phyloP scores from a whole-genome alignment of 805 yeast species.

The Pichia phayaonensis region DNA sequence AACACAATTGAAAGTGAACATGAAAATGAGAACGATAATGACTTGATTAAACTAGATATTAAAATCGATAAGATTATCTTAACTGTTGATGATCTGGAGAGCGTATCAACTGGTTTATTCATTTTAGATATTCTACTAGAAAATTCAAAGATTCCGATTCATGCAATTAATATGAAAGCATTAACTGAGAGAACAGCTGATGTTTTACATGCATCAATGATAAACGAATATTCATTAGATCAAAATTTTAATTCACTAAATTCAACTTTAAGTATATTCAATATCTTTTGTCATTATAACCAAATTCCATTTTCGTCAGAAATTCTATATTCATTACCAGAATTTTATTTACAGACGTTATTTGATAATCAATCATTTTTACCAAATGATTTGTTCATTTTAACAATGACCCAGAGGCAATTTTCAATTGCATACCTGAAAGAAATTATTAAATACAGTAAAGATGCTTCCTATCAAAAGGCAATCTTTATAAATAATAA shows the following conservation, averaged over 20 bases:
- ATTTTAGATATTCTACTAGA: slow-evolving; percentile 23
- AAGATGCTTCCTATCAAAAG: slow-evolving; percentile 9
- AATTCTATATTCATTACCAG: slow-evolving; percentile 24
- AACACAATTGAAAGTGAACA: slow-evolving; percentile 20
- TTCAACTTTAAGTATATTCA: slow-evolving; percentile 28
- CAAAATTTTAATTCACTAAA: slow-evolving; percentile 28
- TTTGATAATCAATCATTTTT: slow-evolving; percentile 16
- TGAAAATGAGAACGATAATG: background rate
- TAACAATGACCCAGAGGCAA: slow-evolving; percentile 19
- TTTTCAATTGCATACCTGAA: slow-evolving; percentile 11
- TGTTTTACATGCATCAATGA: slow-evolving; percentile 54
- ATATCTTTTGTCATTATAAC: slow-evolving; percentile 26
- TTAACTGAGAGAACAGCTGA: slow-evolving; percentile 65
- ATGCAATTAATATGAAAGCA: slow-evolving; percentile 49
- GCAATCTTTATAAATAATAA: slow-evolving; percentile 25
- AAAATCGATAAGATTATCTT: slow-evolving; percentile 19
- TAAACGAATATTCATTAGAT: slow-evolving; percentile 12
- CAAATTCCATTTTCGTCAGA: slow-evolving; percentile 27
- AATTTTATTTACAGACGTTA: slow-evolving; percentile 19
- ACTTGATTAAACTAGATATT: slow-evolving; percentile 6
- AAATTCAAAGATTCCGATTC: slow-evolving; percentile 27
- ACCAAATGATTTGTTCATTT: slow-evolving; percentile 18
- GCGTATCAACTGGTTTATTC: slow-evolving; percentile 25
- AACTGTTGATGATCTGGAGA: slow-evolving; percentile 22
- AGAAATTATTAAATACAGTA: slow-evolving; percentile 13